Base-by-base conservation (phyloP, 208 protist genomes). In the Leishmania braziliensis region DNA sequence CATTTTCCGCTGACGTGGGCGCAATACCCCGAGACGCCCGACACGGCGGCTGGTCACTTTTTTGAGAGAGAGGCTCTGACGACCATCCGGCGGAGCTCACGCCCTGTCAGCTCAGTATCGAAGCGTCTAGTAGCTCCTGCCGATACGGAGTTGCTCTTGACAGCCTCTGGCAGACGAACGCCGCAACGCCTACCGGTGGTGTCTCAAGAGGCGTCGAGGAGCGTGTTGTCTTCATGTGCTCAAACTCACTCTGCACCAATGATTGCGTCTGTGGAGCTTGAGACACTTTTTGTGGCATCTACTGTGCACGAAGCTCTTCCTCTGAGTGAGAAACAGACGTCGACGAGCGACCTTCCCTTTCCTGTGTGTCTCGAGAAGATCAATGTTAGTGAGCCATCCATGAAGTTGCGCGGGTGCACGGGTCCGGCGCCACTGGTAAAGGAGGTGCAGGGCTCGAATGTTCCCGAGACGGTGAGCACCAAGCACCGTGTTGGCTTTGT, bases 401-500 rank as follows among this genome's bases (percentile, higher is more conserved):
- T 73, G 43, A 8, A 36, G 26, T 54, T 53, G 6, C 18, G 26
- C 26, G 6, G 26, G 46, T 3, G 29, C 8, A 6, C 56, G 9
- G 54, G 20, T 46, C 72, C 5, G 51, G 50, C 8, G 6, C 70
- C 20, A 33, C 26, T 16, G 18, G 62, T 26, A 6, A 71, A 81
- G 39, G 66, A 58, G 2, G 18, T 73, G 48, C 74, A 48, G 23
- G 46, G 63, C 5, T 29, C 29, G 0, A 46, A 68, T 2, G 12
- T 48, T 33, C 43, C 75, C 3, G 74, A 71, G 26, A 85, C 69
- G 33, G 54, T 77, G 26, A 83, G 29, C 65, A 88, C 73, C 5
- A 81, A 86, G n/a, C 90, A 90, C 75, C 83, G 92, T 75, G 90
- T 95, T 14, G 92, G 92, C 20, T 95, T 95, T 89, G 84, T 91